A percentile compares a stretch with the other conserved stretches of the same genome.
Evolutionary conservation across 805 yeast genomes (phyloP).

Genomic region (Phaffomyces thermotolerans): DNA sequence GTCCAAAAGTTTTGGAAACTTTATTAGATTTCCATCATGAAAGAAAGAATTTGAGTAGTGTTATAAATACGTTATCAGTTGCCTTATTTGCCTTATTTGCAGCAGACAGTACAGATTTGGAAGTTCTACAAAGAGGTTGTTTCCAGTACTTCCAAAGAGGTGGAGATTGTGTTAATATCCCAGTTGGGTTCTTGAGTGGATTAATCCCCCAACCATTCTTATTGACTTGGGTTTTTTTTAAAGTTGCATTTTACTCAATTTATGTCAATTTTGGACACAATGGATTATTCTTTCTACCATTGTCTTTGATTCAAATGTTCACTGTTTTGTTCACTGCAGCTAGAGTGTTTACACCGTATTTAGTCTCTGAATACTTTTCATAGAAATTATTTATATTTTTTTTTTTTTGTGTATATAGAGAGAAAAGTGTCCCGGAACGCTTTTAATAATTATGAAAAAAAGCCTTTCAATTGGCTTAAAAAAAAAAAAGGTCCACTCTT

Average conservation of each 20-base stretch:
- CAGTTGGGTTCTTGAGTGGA: conserved; percentile 80
- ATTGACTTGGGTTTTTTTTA: conserved; percentile 79
- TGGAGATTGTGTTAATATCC: conserved; percentile 70
- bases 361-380: conserved; percentile 27
- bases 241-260: conserved; percentile 83
- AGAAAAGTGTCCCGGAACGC: not conserved
- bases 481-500: not conserved
- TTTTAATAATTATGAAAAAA: conserved; percentile 4
- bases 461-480: conserved; percentile 2
- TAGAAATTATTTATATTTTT: too few species aligned
- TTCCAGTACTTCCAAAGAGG: conserved; percentile 80
- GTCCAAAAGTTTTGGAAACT: conserved; percentile 46
- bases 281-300: conserved; percentile 61
- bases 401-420: too few species aligned
- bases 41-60: conserved; percentile 74
- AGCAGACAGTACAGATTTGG: conserved; percentile 63
- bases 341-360: conserved; percentile 71
- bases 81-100: conserved; percentile 89
- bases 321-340: conserved; percentile 68
- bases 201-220: conserved; percentile 66
- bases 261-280: conserved; percentile 56
- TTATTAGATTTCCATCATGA: conserved; percentile 64
- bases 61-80: conserved; percentile 81
- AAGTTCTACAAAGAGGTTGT: conserved; percentile 79
- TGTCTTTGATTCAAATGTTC: conserved; percentile 64